Conservation (phyloP, 495 filamentous ascomycete genomes). For the Aspergillus indologenus region DNA sequence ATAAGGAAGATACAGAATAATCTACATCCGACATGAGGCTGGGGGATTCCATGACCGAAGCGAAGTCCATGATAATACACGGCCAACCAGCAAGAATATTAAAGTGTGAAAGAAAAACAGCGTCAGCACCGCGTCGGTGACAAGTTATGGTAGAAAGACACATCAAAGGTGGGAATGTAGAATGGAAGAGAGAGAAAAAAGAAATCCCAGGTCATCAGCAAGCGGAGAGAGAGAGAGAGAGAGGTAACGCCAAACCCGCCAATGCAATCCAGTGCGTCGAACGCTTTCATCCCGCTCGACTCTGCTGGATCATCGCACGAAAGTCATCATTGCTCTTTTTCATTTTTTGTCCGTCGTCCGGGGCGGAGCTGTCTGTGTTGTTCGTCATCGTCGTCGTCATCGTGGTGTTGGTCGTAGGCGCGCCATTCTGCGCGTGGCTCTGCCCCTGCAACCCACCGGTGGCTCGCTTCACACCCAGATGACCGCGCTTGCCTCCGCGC, state of each 20-base stretch:
- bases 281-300: constrained; percentile 27
- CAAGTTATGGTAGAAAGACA: constrained; percentile 2
- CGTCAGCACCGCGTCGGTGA: not conserved
- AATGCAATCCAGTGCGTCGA: constrained; percentile 29
- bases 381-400: constrained; percentile 30
- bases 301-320: constrained; percentile 64
- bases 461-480: constrained; percentile 56
- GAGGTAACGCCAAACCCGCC: constrained; percentile 22
- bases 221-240: constrained; percentile 4
- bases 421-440: constrained; percentile 34
- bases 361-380: constrained; percentile 19
- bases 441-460: constrained; percentile 5
- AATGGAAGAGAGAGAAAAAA: constrained; percentile 7
- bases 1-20: constrained; percentile 3
- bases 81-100: constrained; percentile 3
- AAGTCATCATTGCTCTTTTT: constrained; percentile 88
- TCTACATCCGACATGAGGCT: constrained; percentile 5
- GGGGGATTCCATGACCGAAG: not conserved
- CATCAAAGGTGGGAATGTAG: not conserved
- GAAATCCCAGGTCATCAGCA: constrained; percentile 10
- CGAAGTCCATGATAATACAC: constrained; percentile 7
- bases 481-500: constrained; percentile 48
- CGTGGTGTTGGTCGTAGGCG: constrained; percentile 28
- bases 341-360: constrained; percentile 26
- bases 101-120: not conserved